Conservation (phyloP, 2,329 filamentous ascomycete species). For the Cladosporium sphaerospermum region DNA sequence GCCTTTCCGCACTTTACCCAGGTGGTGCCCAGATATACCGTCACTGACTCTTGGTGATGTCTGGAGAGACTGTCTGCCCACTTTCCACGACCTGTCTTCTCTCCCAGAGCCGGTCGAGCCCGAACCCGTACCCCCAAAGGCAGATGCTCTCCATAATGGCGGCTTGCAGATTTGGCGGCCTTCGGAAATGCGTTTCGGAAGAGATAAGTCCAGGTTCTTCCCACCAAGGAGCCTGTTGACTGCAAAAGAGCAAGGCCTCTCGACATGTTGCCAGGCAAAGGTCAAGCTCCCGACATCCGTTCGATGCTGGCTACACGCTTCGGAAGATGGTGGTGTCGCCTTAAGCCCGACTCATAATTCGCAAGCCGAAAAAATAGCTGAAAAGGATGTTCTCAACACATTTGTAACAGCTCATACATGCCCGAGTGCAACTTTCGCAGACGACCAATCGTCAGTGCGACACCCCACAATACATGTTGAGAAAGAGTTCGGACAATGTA, state of each 20-base stretch:
- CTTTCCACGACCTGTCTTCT: slow-evolving; percentile 25
- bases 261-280: slow-evolving; percentile 11
- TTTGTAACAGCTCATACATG: no score
- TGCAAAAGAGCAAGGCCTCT: background rate
- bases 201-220: slow-evolving; percentile 27
- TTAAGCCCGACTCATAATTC: background rate
- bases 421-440: no score
- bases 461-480: no score
- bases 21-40: slow-evolving; percentile 25
- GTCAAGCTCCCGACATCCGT: slow-evolving; percentile 19
- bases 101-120: slow-evolving; percentile 18
- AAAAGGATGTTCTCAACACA: no score
- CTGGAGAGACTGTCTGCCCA: slow-evolving; percentile 20
- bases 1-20: slow-evolving; percentile 15
- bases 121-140: background rate
- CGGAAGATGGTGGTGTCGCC: slow-evolving; percentile 11
- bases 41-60: slow-evolving; percentile 18
- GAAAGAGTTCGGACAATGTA: no score
- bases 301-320: slow-evolving; percentile 18
- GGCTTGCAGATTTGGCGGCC: slow-evolving; percentile 20
- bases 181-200: slow-evolving; percentile 12
- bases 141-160: background rate
- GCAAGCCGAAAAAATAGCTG: no score
- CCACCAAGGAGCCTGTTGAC: slow-evolving; percentile 13
- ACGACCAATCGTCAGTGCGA: no score